These are phyloP conservation scores for Corchorus capsularis DNA, from an alignment of 345 rosid genomes.

Conservation along the genomic window DNA sequence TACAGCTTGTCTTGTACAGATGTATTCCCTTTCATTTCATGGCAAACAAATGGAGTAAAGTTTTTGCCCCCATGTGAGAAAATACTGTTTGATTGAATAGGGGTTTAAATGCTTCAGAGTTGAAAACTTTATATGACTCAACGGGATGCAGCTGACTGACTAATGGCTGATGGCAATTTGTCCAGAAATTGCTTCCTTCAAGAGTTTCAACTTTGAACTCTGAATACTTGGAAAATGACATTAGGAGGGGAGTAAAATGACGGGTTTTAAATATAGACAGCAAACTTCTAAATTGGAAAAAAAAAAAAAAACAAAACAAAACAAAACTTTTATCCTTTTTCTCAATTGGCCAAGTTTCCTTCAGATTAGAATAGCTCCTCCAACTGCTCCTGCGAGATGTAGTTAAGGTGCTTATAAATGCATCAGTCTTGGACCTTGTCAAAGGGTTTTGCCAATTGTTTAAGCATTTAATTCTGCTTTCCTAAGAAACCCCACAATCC, in stretches of 20 bases:
- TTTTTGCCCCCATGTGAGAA: neutral
- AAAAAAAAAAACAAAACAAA: no score
- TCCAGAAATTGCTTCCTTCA: neutral
- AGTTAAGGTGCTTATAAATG: conserved; percentile 4
- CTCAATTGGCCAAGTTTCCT: no score
- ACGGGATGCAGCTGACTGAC: neutral
- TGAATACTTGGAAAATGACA: neutral
- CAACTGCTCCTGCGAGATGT: neutral
- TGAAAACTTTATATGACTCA: neutral
- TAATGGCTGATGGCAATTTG: neutral
- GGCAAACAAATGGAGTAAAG: no score
- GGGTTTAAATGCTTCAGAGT: neutral
- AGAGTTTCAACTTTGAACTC: neutral
- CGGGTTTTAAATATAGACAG: no score
- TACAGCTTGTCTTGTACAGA: no score
- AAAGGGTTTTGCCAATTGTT: neutral
- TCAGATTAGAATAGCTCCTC: neutral
- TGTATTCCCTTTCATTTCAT: neutral
- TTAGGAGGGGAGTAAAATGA: no score
- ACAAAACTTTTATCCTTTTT: no score
- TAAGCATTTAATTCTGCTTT: neutral
- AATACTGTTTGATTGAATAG: neutral
- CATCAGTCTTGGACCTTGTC: neutral
- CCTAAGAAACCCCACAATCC: neutral
- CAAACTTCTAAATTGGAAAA: no score